A percentile compares a stretch with the other conserved stretches of the same genome.
Conservation (phyloP, 106 monocot species). For the Dioscorea alata region DNA sequence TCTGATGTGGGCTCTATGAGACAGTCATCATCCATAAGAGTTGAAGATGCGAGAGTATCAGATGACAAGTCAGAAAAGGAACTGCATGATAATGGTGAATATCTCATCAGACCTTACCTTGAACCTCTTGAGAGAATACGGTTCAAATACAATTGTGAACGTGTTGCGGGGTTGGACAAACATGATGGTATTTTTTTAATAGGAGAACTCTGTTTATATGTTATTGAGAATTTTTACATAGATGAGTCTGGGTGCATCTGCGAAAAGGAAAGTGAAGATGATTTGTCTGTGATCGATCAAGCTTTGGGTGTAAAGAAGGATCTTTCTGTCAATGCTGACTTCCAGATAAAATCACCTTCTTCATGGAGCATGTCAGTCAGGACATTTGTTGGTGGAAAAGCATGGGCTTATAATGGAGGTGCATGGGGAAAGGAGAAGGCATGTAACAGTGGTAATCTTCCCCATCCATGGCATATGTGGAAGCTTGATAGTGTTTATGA, state of each 20-base stretch:
- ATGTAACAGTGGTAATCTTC: conserved; percentile 69
- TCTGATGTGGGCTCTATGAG: conserved; percentile 82
- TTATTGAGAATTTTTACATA: conserved; percentile 97
- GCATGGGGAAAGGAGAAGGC: conserved; percentile 98
- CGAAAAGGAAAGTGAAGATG: conserved; percentile 84
- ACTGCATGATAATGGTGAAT: conserved; percentile 93
- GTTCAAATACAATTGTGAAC: conserved; percentile 93
- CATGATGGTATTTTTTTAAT: conserved; percentile 99
- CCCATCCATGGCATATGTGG: conserved; percentile 99
- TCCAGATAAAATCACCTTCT: conserved; percentile 66
- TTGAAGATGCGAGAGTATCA: conserved; percentile 35
- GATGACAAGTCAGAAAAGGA: conserved; percentile 82
- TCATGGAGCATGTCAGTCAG: conserved; percentile 47
- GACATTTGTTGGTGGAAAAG: conserved; percentile 76
- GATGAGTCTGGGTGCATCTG: conserved; percentile 93
- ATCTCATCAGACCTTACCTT: conserved; percentile 91
- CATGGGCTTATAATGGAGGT: conserved; percentile 99
- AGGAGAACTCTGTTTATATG: conserved; percentile 79
- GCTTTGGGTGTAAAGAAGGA: conserved; percentile 96
- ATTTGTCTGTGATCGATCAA: conserved; percentile 92
- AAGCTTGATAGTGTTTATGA: conserved; percentile 97
- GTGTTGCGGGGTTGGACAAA: conserved; percentile 95
- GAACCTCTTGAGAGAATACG: conserved; percentile 87
- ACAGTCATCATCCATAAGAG: conserved; percentile 45
- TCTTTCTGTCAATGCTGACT: conserved; percentile 55